These are phyloP conservation scores for Boeremia exigua DNA, from an alignment of 2,329 filamentous ascomycete genomes.

Conservation along the genomic window DNA sequence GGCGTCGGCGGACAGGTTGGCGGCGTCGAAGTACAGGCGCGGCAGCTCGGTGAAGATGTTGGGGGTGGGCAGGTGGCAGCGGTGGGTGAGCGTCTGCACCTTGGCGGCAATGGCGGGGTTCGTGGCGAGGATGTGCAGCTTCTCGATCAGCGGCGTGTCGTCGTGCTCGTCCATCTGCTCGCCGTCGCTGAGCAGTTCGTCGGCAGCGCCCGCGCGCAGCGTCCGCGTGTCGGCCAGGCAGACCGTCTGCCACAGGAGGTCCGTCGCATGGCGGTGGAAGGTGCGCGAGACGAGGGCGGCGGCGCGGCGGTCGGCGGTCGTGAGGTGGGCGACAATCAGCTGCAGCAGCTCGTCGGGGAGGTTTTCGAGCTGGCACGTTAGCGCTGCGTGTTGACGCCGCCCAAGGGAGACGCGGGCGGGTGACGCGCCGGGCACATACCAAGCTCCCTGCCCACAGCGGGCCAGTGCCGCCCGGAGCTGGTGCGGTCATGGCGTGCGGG, in stretches of 20 bases:
- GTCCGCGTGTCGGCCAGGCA: slow-evolving; percentile 50
- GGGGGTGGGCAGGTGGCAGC: slow-evolving; percentile 55
- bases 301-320: slow-evolving; percentile 35
- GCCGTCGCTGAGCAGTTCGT: slow-evolving; percentile 22
- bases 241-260: slow-evolving; percentile 51
- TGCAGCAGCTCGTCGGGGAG: slow-evolving; percentile 53
- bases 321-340: slow-evolving; percentile 47
- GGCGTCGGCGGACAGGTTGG: slow-evolving; percentile 49
- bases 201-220: slow-evolving; percentile 26
- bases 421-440: not conserved
- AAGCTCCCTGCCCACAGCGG: not conserved
- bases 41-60: slow-evolving; percentile 54
- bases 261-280: slow-evolving; percentile 45
- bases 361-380: slow-evolving; percentile 29
- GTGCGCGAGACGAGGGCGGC: slow-evolving; percentile 46
- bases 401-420: not conserved
- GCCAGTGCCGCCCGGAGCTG: not conserved
- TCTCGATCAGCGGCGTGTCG: slow-evolving; percentile 53
- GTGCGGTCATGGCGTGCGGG: slow-evolving; percentile 1
- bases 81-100: slow-evolving; percentile 53
- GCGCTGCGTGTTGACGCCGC: not conserved
- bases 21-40: slow-evolving; percentile 46
- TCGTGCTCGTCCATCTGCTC: slow-evolving; percentile 40
- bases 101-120: slow-evolving; percentile 51
- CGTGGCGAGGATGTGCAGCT: slow-evolving; percentile 50